These are phyloP conservation scores for Rugosomyces carneus DNA, from an alignment of 1,284 basidiomycete species.

Conservation along the genomic window DNA sequence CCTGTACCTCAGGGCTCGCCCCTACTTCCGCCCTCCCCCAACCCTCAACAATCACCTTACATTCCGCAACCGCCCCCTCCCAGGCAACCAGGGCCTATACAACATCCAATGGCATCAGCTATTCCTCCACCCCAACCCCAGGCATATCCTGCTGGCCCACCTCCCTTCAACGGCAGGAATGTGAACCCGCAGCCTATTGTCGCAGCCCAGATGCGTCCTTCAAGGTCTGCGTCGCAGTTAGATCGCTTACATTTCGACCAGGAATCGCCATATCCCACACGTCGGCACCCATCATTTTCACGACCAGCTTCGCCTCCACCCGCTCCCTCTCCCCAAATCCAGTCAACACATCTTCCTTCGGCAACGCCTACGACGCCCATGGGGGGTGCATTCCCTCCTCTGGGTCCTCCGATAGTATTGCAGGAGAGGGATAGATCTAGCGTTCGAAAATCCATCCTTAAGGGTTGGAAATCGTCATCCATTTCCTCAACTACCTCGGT, in stretches of 20 bases:
- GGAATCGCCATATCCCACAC: slow-evolving; percentile 54
- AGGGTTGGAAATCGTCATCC: slow-evolving; percentile 36
- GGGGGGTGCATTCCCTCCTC: slow-evolving; percentile 3
- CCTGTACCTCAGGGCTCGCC: slow-evolving; percentile 14
- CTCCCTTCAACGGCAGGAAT: slow-evolving; percentile 15
- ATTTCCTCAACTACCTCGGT: slow-evolving; percentile 13
- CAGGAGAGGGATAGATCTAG: slow-evolving; percentile 28
- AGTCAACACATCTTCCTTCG: slow-evolving; percentile 11
- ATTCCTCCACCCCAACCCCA: background rate
- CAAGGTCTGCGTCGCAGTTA: slow-evolving; percentile 24
- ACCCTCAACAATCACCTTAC: slow-evolving; percentile 17
- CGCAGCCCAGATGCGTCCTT: slow-evolving; percentile 29
- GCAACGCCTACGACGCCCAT: slow-evolving; percentile 1
- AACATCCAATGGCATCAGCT: slow-evolving; percentile 10
- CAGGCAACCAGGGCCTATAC: background rate
- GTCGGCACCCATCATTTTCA: slow-evolving; percentile 21
- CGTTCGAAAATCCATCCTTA: slow-evolving; percentile 66
- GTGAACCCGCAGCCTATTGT: slow-evolving; percentile 27
- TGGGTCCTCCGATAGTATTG: background rate
- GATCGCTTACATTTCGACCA: slow-evolving; percentile 58
- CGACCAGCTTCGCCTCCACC: slow-evolving; percentile 27
- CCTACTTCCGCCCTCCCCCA: background rate
- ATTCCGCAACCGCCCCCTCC: slow-evolving; percentile 13
- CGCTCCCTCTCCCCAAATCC: slow-evolving; percentile 16
- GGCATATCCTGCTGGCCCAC: slow-evolving; percentile 11